phyloP scores from a whole-genome alignment of 2,329 filamentous ascomycete species.

The Cordyceps cicadae region DNA sequence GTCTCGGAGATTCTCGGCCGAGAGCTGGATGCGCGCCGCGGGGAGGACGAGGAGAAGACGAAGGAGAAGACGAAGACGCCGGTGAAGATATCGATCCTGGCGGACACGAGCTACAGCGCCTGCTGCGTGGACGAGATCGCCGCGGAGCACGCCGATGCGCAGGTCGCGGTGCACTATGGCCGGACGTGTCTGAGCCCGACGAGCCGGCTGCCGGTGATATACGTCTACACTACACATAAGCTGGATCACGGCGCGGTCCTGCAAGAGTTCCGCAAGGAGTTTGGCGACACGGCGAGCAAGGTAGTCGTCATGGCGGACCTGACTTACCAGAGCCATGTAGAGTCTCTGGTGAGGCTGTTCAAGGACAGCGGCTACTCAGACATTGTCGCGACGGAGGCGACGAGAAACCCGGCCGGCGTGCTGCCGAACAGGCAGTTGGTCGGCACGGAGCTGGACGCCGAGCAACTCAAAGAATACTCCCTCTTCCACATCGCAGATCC shows the following conservation, averaged over 20 bases:
- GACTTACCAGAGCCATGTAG: conserved; percentile 71
- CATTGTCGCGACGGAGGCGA: conserved; percentile 60
- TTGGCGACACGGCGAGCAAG: conserved; percentile 53
- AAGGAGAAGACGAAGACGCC: conserved; percentile 12
- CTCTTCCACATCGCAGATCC: conserved; percentile 82
- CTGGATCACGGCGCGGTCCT: conserved; percentile 54
- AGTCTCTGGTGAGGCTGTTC: conserved; percentile 47
- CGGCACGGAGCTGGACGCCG: conserved; percentile 30
- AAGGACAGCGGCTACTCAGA: conserved; percentile 57
- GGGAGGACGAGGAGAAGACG: background rate
- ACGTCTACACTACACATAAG: conserved; percentile 73
- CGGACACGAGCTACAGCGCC: conserved; percentile 91
- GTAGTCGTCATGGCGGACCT: conserved; percentile 84
- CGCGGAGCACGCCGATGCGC: conserved; percentile 83
- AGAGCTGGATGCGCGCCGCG: conserved; percentile 18
- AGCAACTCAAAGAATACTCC: conserved; percentile 56
- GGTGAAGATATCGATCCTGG: conserved; percentile 69
- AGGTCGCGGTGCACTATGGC: conserved; percentile 91
- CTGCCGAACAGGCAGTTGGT: conserved; percentile 74
- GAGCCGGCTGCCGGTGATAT: conserved; percentile 75
- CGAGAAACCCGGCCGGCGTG: conserved; percentile 68
- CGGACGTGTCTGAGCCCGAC: conserved; percentile 87
- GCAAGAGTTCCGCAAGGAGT: conserved; percentile 58
- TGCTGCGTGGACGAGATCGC: conserved; percentile 97
- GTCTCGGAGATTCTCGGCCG: conserved; percentile 54